phyloP scores from a whole-genome alignment of 2,329 filamentous ascomycete genomes.

The Fonsecaea multimorphosa region DNA sequence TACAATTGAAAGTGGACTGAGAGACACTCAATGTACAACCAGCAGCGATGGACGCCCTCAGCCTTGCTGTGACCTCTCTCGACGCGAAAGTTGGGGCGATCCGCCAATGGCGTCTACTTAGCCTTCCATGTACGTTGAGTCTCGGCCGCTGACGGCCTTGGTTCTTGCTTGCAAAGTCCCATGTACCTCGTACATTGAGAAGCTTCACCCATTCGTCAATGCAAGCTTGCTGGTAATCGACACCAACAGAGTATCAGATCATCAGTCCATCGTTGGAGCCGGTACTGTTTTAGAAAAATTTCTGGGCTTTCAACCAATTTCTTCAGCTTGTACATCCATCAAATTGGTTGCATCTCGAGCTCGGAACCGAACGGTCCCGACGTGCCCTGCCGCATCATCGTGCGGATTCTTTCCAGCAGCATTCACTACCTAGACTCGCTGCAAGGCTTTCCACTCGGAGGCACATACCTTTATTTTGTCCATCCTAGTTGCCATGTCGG shows the following conservation, averaged over 20 bases:
- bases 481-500: background rate
- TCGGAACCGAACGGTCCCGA: background rate
- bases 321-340: background rate
- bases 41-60: background rate
- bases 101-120: background rate
- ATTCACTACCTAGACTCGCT: background rate
- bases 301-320: background rate
- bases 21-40: background rate
- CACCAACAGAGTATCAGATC: background rate
- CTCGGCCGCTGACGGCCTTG: background rate
- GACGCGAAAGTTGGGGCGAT: background rate
- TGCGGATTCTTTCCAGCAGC: background rate
- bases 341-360: background rate
- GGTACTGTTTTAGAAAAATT: background rate
- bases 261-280: background rate
- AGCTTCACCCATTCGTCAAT: background rate
- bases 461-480: background rate
- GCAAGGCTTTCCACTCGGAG: background rate
- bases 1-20: background rate
- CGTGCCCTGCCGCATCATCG: background rate
- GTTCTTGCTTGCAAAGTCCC: background rate
- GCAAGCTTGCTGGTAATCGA: background rate
- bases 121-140: background rate
- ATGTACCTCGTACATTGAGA: background rate
- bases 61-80: background rate